These are phyloP conservation scores for Allomyces javanicus DNA, from an alignment of 192 early-diverging fungal genomes.

Conservation along the genomic window DNA sequence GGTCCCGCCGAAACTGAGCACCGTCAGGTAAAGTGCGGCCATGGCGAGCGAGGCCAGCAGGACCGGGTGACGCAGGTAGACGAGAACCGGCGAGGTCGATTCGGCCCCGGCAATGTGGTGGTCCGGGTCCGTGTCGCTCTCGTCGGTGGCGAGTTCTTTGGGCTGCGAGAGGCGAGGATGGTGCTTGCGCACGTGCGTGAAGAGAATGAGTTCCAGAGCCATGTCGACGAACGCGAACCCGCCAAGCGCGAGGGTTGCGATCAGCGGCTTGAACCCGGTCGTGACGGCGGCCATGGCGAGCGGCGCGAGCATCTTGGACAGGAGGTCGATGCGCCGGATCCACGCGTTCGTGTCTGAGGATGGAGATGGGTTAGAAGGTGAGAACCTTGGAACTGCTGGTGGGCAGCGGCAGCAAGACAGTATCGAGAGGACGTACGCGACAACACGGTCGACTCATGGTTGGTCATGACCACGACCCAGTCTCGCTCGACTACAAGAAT, in stretches of 20 bases:
- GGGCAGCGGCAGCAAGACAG: too few species aligned
- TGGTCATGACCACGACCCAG: too few species aligned
- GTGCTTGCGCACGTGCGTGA: not conserved
- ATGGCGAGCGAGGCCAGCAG: not conserved
- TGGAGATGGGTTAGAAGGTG: too few species aligned
- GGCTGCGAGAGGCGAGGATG: not conserved
- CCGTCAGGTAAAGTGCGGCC: not conserved
- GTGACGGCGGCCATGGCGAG: not conserved
- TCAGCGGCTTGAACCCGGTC: not conserved
- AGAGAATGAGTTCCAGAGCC: not conserved
- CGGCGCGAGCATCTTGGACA: slow-evolving; percentile 1
- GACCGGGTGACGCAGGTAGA: not conserved
- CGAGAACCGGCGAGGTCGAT: not conserved
- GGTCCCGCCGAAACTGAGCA: not conserved
- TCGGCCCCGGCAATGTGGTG: too few species aligned
- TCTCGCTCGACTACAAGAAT: too few species aligned
- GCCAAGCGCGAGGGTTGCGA: not conserved
- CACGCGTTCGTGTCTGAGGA: not conserved
- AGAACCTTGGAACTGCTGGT: too few species aligned
- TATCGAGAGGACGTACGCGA: too few species aligned
- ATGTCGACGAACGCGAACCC: not conserved
- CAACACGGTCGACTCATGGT: too few species aligned
- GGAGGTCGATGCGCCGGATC: not conserved
- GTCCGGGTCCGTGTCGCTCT: too few species aligned
- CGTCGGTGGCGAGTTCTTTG: not conserved